These are phyloP conservation scores for Scedosporium apiospermum DNA, from an alignment of 2,329 filamentous ascomycete genomes.

Conservation along the genomic window DNA sequence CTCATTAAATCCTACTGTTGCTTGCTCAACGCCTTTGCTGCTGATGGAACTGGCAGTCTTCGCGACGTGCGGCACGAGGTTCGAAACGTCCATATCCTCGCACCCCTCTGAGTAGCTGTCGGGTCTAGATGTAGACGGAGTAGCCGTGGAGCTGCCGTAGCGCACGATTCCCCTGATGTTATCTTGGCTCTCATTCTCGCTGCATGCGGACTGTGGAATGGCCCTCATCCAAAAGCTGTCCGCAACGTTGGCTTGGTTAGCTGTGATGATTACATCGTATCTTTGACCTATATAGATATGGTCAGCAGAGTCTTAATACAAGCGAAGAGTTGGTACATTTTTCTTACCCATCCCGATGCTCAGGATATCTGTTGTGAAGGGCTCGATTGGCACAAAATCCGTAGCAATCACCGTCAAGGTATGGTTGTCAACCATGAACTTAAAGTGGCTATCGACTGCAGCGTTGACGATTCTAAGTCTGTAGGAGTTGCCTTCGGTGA, in stretches of 20 bases:
- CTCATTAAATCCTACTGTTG: slow-evolving; percentile 13
- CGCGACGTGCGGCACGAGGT: slow-evolving; percentile 22
- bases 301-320: not conserved
- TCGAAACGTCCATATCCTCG: slow-evolving; percentile 22
- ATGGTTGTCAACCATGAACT: slow-evolving; percentile 47
- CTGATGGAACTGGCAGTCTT: slow-evolving; percentile 20
- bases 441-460: slow-evolving; percentile 32
- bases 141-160: slow-evolving; percentile 21
- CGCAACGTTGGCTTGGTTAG: slow-evolving; percentile 20
- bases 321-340: not conserved
- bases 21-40: slow-evolving; percentile 19
- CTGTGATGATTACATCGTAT: slow-evolving; percentile 36
- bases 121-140: slow-evolving; percentile 10
- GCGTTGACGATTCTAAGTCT: slow-evolving; percentile 38
- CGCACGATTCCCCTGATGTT: slow-evolving; percentile 41
- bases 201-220: slow-evolving; percentile 31
- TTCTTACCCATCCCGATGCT: slow-evolving; percentile 32
- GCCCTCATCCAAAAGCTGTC: slow-evolving; percentile 39
- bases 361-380: slow-evolving; percentile 41
- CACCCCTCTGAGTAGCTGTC: slow-evolving; percentile 16
- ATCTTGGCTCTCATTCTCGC: slow-evolving; percentile 24
- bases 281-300: slow-evolving; percentile 19
- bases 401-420: slow-evolving; percentile 44
- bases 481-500: slow-evolving; percentile 32
- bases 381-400: slow-evolving; percentile 50